phyloP scores from a whole-genome alignment of 2,329 filamentous ascomycete species.

The Talaromyces sp. region DNA sequence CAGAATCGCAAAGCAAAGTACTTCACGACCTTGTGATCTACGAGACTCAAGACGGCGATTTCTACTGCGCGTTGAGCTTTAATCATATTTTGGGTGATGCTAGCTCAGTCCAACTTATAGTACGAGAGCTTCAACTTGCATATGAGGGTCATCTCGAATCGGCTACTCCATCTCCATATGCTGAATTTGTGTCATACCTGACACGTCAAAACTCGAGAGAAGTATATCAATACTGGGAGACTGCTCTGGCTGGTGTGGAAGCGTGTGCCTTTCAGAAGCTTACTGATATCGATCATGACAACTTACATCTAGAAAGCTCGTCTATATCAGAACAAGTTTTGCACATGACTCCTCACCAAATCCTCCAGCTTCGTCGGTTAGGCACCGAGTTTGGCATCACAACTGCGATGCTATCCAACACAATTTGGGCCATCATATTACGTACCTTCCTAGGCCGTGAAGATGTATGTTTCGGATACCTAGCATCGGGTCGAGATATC shows the following conservation, averaged over 20 bases:
- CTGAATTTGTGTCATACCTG: not conserved
- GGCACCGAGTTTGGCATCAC: slow-evolving; percentile 10
- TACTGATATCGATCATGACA: not conserved
- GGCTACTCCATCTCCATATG: not conserved
- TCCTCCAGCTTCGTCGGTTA: not conserved
- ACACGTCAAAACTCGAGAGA: not conserved
- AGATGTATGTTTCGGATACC: slow-evolving; percentile 38
- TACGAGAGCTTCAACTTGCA: not conserved
- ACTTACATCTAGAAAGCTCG: not conserved
- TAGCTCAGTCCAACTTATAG: not conserved
- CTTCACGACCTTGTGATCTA: not conserved
- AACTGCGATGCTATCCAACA: slow-evolving; percentile 29
- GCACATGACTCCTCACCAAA: not conserved
- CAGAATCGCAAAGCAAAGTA: not conserved
- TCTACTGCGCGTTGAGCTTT: not conserved
- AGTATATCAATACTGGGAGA: not conserved
- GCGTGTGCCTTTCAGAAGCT: not conserved
- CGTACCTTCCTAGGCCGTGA: slow-evolving; percentile 31
- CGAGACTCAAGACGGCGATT: not conserved
- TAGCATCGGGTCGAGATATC: slow-evolving; percentile 35
- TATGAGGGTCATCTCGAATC: not conserved
- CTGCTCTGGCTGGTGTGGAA: not conserved
- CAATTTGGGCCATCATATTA: slow-evolving; percentile 36
- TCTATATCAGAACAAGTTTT: not conserved
- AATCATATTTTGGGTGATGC: not conserved